Base-by-base conservation (phyloP, 1,139 yeast genomes). In the Scheffersomyces quercinus region DNA sequence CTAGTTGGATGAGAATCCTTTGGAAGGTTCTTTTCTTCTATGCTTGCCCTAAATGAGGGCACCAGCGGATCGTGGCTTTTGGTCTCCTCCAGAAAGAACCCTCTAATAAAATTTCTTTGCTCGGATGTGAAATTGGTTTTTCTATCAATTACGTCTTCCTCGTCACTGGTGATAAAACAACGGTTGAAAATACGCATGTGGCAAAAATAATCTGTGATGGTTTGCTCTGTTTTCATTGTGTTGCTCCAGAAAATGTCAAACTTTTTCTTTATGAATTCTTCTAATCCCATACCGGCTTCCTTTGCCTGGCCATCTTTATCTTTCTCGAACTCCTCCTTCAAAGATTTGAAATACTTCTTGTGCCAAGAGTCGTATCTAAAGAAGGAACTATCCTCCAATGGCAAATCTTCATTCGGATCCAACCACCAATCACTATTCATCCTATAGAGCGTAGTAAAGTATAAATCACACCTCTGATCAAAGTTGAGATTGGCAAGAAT, bases 151-250 rank as follows among this genome's bases (percentile, higher is more conserved):
- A 13, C 10, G 26, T 10, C 28, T 20, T 15, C 10, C 3, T 26
- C 38, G 16, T 16, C 16, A 14, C 5, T 4, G 3, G 16, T 24
- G 16, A 51, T 31, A 40, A 30, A 51, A 38, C 54, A 51, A 20
- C 40, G 43, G 35, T 48, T 47, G 29, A 51, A 51, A 3, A 49
- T 29, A 9, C 51, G 47, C 35, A 46, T 37, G 32, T 49, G 54
- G 6, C 51, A 35, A 11, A 47, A 11, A 37, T 35, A 46, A 34
- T 51, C 51, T 32, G 48, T 52, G 33, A 49, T 28, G 2, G 34
- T 31, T 29, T 47, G 52, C 37, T 51, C 54, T 32, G 42, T 41
- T 40, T 46, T 46, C 48, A 50, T 38, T 16, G 44, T 12, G 7
- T 31, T 31, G n/a, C 11, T 10, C 20, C 20, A 15, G 11, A 14